These are phyloP conservation scores for Cystobasidium pallidum DNA, from an alignment of 1,284 basidiomycete species.

Conservation along the genomic window DNA sequence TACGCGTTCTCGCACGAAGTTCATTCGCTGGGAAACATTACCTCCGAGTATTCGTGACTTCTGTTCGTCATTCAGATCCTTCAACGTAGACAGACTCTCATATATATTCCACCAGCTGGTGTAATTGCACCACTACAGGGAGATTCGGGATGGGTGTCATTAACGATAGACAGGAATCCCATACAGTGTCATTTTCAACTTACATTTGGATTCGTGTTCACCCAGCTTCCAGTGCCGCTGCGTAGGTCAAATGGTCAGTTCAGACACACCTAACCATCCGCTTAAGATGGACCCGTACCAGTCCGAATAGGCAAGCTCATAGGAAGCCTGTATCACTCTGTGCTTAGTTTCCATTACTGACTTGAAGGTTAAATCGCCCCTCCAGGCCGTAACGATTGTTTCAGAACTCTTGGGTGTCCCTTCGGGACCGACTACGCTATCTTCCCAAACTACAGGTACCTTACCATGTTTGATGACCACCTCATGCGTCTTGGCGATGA, in stretches of 20 bases:
- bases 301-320: constrained; percentile 73
- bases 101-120: constrained; percentile 33
- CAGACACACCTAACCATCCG: too few relatives aligned
- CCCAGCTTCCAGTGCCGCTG: constrained; percentile 77
- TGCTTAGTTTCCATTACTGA: constrained; percentile 66
- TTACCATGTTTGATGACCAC: constrained; percentile 61
- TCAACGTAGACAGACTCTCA: neutral
- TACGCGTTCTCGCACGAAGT: too few relatives aligned
- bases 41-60: constrained; percentile 19
- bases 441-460: constrained; percentile 73
- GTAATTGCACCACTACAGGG: constrained; percentile 13
- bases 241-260: too few relatives aligned
- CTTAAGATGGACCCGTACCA: constrained; percentile 19
- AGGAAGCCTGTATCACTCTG: constrained; percentile 68
- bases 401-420: constrained; percentile 60
- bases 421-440: constrained; percentile 70
- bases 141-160: too few relatives aligned
- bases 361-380: constrained; percentile 65
- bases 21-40: too few relatives aligned
- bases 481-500: constrained; percentile 65
- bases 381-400: constrained; percentile 75
- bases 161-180: neutral
- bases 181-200: neutral
- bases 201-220: constrained; percentile 59
- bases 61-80: neutral